Evolutionary conservation across 495 filamentous ascomycete species (phyloP).

Genomic region (Glarea lozoyensis): DNA sequence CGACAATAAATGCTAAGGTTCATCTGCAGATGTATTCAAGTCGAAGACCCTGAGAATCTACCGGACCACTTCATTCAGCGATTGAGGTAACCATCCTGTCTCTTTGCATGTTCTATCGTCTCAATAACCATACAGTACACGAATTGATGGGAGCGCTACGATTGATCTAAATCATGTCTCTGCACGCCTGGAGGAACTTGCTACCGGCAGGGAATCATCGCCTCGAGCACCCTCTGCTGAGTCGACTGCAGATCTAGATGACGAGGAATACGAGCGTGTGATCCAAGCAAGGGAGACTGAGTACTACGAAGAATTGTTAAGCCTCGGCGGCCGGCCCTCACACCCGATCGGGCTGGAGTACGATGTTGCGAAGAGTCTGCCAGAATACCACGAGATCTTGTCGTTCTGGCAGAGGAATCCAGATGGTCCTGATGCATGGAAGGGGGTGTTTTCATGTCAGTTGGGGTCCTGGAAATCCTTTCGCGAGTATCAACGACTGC

Average conservation of each 20-base stretch:
- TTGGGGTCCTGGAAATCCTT: slow-evolving; percentile 6
- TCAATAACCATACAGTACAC: background rate
- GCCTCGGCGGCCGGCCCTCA: background rate
- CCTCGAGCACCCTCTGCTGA: background rate
- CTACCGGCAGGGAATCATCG: too few relatives aligned
- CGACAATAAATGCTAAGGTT: background rate
- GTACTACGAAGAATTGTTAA: slow-evolving; percentile 4
- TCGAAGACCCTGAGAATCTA: background rate
- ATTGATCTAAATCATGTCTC: background rate
- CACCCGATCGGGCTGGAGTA: slow-evolving; percentile 3
- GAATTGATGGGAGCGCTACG: background rate
- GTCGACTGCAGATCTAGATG: background rate
- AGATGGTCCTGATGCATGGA: slow-evolving; percentile 30
- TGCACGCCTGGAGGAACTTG: background rate
- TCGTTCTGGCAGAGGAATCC: slow-evolving; percentile 20
- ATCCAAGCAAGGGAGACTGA: background rate
- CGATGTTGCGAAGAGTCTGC: slow-evolving; percentile 1
- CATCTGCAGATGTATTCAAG: background rate
- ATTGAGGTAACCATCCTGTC: background rate
- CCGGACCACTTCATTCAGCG: background rate
- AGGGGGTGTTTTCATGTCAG: slow-evolving; percentile 19
- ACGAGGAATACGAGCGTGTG: background rate
- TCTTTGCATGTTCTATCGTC: background rate
- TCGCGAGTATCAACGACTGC: slow-evolving; percentile 2
- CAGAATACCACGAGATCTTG: slow-evolving; percentile 7